Conservation (phyloP, 495 filamentous ascomycete genomes). For the Jackrogersella multiformis region DNA sequence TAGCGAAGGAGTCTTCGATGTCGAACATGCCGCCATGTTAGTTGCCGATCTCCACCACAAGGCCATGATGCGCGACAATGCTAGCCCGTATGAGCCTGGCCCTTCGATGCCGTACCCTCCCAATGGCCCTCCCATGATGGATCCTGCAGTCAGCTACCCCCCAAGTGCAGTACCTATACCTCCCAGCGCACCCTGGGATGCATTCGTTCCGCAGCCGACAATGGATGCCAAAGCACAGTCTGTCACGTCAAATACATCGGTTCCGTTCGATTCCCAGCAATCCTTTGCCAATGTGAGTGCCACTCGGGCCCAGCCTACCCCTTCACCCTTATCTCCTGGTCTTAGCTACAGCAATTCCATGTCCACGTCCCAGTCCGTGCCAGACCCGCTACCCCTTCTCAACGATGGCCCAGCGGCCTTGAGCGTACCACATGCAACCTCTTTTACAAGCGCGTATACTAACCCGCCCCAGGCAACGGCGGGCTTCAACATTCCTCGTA, state of each 20-base stretch:
- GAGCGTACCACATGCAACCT: slow-evolving; percentile 73
- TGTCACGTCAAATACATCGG: slow-evolving; percentile 68
- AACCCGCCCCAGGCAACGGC: slow-evolving; percentile 65
- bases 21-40: slow-evolving; percentile 98
- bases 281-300: slow-evolving; percentile 65
- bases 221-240: slow-evolving; percentile 74
- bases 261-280: slow-evolving; percentile 72
- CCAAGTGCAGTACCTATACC: slow-evolving; percentile 78
- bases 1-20: slow-evolving; percentile 94
- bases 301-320: slow-evolving; percentile 63
- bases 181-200: slow-evolving; percentile 74
- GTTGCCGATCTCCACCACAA: slow-evolving; percentile 99
- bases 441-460: slow-evolving; percentile 43
- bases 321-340: slow-evolving; percentile 74
- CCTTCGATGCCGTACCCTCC: slow-evolving; percentile 78
- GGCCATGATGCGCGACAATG: slow-evolving; percentile 75
- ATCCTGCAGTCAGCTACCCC: slow-evolving; percentile 75
- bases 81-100: slow-evolving; percentile 69
- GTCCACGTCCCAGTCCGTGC: slow-evolving; percentile 72
- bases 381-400: slow-evolving; percentile 72
- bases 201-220: slow-evolving; percentile 71
- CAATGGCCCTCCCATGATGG: slow-evolving; percentile 71
- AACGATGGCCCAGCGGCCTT: slow-evolving; percentile 71
- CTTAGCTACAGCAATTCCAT: slow-evolving; percentile 68
- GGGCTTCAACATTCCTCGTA: slow-evolving; percentile 73